Percentiles rank a stretch among this genome's conserved stretches.
These are phyloP conservation scores for Neoboletus brunneissimus DNA, from an alignment of 768 basidiomycete genomes.

Conservation along the genomic window DNA sequence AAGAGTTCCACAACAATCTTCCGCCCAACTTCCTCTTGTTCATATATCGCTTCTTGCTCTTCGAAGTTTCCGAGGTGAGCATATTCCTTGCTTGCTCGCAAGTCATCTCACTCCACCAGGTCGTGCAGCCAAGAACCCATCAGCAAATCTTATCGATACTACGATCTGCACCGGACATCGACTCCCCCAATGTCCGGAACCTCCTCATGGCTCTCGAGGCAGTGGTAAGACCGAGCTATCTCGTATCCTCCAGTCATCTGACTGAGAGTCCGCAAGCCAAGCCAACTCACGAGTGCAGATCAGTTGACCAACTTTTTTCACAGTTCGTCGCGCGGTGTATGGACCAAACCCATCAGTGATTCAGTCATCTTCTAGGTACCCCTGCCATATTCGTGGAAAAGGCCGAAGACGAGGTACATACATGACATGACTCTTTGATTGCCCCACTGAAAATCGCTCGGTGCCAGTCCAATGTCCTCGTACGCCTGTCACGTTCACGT, in stretches of 20 bases:
- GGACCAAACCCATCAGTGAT: background rate
- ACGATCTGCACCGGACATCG: slow-evolving; percentile 42
- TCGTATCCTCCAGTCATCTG: slow-evolving; percentile 19
- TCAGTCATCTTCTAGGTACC: slow-evolving; percentile 39
- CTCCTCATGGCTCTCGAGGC: slow-evolving; percentile 47
- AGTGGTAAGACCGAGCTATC: slow-evolving; percentile 28
- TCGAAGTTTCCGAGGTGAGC: slow-evolving; percentile 67
- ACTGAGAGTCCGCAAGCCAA: slow-evolving; percentile 37
- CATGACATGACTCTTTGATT: slow-evolving; percentile 1
- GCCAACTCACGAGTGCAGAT: slow-evolving; percentile 51
- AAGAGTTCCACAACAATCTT: slow-evolving; percentile 53
- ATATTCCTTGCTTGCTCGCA: background rate
- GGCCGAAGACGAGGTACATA: slow-evolving; percentile 50
- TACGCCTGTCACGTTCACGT: slow-evolving; percentile 16
- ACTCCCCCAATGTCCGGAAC: slow-evolving; percentile 40
- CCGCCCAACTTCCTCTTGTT: slow-evolving; percentile 59
- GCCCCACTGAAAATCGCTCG: slow-evolving; percentile 8
- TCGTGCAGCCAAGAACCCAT: slow-evolving; percentile 60
- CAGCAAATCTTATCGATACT: slow-evolving; percentile 47
- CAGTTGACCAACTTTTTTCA: slow-evolving; percentile 62
- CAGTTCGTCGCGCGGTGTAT: slow-evolving; percentile 22
- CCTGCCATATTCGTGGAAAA: slow-evolving; percentile 59
- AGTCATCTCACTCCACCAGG: slow-evolving; percentile 38
- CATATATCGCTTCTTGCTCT: slow-evolving; percentile 62
- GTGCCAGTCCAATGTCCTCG: slow-evolving; percentile 26